Evolutionary conservation across 2,329 filamentous ascomycete species (phyloP), one percentile per base, ranked within the genome.

Genomic region (Paecilomyces niveus): DNA sequence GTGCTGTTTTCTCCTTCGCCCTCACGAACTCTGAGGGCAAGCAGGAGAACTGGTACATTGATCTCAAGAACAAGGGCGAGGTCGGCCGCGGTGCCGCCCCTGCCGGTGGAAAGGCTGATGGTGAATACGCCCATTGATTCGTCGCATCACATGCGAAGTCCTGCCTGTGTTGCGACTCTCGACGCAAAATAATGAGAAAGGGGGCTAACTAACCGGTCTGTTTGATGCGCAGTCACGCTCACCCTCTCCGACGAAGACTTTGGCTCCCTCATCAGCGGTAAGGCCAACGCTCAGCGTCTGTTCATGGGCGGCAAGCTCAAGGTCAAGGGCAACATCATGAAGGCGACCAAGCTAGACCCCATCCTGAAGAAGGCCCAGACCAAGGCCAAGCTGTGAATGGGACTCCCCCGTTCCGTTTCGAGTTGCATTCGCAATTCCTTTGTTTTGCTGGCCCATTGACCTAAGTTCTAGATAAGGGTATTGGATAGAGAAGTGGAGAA

Each of bases 251-350:
- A 99, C 63, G 84, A 85, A 59, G 91, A 97, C 77, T 99, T 99
- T 72, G 85, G 80, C 65, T 87, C 89, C 73, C 84, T 99, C 64
- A 87, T 96, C 57, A 71, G 81, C 39, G 94, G 94, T 73, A 91
- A 95, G 81, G 91, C 90, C 68, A 96, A 97, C 72, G 92, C 94
- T 58, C 94, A 99, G 83, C 87, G 88, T 67, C 80, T 99, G 64
- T 97, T 97, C 80, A 97, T 99, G 93, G 85, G 85, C n/a, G 94
- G 94, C 69, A 97, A 96, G 83, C 83, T 99, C 72, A 99, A 97
- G 89, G 85, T 97, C 74, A 95, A 92, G 85, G 94, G 94, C 63
- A 92, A 97, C 75, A 86, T 97, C 61, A 97, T 97, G 93, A 97
- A 97, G 85, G 76, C 94, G 39, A 97, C 92, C 61, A 96, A 95